A percentile compares a stretch with the other conserved stretches of the same genome.
These are phyloP conservation scores for Mycena kentingensis DNA, from an alignment of 768 basidiomycete genomes.

Conservation along the genomic window DNA sequence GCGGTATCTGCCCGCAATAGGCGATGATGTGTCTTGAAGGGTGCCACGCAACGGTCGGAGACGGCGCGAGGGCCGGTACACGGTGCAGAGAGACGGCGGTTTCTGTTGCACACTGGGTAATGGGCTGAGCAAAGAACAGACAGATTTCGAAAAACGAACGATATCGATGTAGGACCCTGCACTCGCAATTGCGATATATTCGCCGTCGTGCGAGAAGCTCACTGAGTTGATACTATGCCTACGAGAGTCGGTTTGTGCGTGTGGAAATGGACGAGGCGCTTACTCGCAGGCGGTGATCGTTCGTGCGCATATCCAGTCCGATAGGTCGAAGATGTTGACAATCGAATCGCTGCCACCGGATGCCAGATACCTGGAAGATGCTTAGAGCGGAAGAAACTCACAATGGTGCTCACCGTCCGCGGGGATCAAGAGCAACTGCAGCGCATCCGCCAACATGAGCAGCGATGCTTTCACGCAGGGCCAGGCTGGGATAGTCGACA, in stretches of 20 bases:
- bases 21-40: conserved; percentile 81
- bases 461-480: conserved; percentile 59
- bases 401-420: conserved; percentile 55
- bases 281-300: conserved; percentile 84
- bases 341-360: conserved; percentile 83
- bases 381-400: conserved; percentile 3
- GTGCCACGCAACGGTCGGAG: conserved; percentile 82
- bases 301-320: conserved; percentile 78
- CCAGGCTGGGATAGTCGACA: conserved; percentile 66
- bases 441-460: conserved; percentile 83
- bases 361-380: conserved; percentile 62
- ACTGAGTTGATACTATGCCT: conserved; percentile 73
- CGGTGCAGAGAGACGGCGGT: conserved; percentile 75
- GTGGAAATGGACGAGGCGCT: conserved; percentile 29
- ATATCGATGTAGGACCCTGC: conserved; percentile 76
- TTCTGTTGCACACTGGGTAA: conserved; percentile 74
- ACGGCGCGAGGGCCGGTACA: conserved; percentile 68
- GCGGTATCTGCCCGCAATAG: conserved; percentile 76
- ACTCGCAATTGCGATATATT: conserved; percentile 78
- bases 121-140: background rate
- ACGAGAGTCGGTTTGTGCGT: conserved; percentile 4
- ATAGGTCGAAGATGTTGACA: conserved; percentile 76
- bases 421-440: conserved; percentile 77
- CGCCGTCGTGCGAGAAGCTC: conserved; percentile 83
- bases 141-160: conserved; percentile 50